These are phyloP conservation scores for Ascochyta koolunga DNA, from an alignment of 2,329 filamentous ascomycete species.

Conservation along the genomic window DNA sequence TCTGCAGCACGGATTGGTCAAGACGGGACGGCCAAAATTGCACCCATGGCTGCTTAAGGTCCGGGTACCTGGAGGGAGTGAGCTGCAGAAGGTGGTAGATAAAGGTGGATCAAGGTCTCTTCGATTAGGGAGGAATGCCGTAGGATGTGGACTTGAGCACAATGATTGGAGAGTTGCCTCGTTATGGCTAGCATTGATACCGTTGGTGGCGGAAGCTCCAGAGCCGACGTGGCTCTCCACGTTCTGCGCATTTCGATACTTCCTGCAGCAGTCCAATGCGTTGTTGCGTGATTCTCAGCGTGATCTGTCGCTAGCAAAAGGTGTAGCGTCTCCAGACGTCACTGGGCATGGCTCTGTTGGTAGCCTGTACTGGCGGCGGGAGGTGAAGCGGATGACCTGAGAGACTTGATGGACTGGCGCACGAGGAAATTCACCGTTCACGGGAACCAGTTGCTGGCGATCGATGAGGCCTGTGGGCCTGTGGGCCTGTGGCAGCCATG, in stretches of 20 bases:
- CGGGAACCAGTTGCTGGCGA: constrained; percentile 15
- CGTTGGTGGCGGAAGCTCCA: constrained; percentile 28
- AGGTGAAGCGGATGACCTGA: background rate
- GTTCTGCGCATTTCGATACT: constrained; percentile 29
- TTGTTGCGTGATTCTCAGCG: constrained; percentile 12
- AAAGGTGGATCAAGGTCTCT: background rate
- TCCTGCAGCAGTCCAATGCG: constrained; percentile 23
- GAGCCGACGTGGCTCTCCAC: constrained; percentile 41
- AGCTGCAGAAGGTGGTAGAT: constrained; percentile 1
- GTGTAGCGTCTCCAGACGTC: constrained; percentile 10
- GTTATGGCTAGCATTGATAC: constrained; percentile 21
- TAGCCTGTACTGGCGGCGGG: background rate
- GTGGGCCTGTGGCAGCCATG: constrained; percentile 18
- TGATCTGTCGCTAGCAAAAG: constrained; percentile 24
- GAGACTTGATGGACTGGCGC: constrained; percentile 11
- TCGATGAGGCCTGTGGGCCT: constrained; percentile 22
- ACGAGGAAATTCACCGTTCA: constrained; percentile 8
- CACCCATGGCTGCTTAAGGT: background rate
- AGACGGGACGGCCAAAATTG: background rate
- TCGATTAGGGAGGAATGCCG: constrained; percentile 19
- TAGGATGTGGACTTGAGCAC: constrained; percentile 7
- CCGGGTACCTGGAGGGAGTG: constrained; percentile 21
- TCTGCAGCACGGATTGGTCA: background rate
- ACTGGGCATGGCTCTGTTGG: background rate
- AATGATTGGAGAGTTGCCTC: constrained; percentile 19